Base-by-base conservation (phyloP, 352 stramenopile genomes). In the Globisporangium emineosum region DNA sequence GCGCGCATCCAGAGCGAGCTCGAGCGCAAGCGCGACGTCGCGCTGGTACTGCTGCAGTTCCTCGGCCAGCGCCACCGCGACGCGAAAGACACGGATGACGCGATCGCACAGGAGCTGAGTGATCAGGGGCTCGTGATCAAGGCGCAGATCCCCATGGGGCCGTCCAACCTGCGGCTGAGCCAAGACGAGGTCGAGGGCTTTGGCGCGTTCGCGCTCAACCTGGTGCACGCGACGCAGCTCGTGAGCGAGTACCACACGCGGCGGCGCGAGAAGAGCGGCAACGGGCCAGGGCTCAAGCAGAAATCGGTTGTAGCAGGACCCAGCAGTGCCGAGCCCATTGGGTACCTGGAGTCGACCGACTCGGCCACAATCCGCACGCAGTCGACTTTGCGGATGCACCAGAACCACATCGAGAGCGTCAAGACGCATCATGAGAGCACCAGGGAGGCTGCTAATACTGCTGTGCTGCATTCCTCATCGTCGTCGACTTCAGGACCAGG, bases 101-200 rank as follows among this genome's bases (percentile, higher is more conserved):
- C 60, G 27, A 69, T 82, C 17, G 83, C 75, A 1, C 52, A 74
- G 9, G 60, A 83, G n/a, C 58, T 94, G 23, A 78, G 74, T 33
- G 57, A 67, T 0, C 64, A 78, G 23, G 85, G 85, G 19, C 74
- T 94, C n/a, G 77, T 90, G 21, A 57, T 91, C 25, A 90, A 88
- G 47, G 78, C 79, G 12, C 85, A 94, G 61, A 86, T 92, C 56
- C 85, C 85, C 1, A 76, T 94, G 42, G 85, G 83, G 1, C 79
- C 83, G 2, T 87, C 85, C 3, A 76, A 77, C 45, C 66, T 92
- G 37, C 64, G 65, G 10, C 63, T 94, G 6, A 72, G 86, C 23
- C 43, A 71, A 0, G 23, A 70, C 1, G 81, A 92, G 50, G 50
- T 91, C 0, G 42, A 57, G 3, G 37, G 45, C 13, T 90, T 88